A percentile compares a stretch with the other conserved stretches of the same genome.
Evolutionary conservation across 2,329 filamentous ascomycete species (phyloP).

Genomic region (Stromatinia cepivora): DNA sequence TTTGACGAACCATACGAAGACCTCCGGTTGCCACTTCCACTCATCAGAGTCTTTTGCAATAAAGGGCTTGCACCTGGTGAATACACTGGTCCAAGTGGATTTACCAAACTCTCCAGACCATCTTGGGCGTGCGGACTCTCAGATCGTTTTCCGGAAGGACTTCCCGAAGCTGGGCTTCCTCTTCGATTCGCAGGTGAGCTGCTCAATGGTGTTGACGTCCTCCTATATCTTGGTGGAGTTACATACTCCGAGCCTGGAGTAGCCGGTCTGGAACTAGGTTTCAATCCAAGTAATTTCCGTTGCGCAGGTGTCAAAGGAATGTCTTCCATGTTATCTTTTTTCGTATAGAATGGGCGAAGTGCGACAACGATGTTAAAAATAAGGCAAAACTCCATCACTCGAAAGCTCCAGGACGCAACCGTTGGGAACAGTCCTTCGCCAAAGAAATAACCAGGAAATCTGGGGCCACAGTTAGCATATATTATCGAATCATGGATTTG

Average conservation of each 20-base stretch:
- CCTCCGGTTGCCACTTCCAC: slow-evolving; percentile 51
- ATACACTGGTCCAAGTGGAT: slow-evolving; percentile 48
- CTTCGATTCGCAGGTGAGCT: slow-evolving; percentile 61
- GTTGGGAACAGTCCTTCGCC: slow-evolving; percentile 30
- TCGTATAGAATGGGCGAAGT: slow-evolving; percentile 69
- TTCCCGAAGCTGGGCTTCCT: slow-evolving; percentile 50
- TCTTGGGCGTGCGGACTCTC: slow-evolving; percentile 6
- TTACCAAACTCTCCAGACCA: slow-evolving; percentile 16
- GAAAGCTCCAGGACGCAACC: slow-evolving; percentile 43
- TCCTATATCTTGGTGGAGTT: slow-evolving; percentile 83
- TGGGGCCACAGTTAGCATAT: slow-evolving; percentile 28
- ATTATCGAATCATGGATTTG: not conserved
- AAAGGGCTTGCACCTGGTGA: slow-evolving; percentile 57
- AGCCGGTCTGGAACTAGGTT: slow-evolving; percentile 61
- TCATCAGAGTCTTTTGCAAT: slow-evolving; percentile 65
- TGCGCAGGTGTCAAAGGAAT: slow-evolving; percentile 90
- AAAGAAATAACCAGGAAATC: slow-evolving; percentile 37
- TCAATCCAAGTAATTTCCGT: slow-evolving; percentile 78
- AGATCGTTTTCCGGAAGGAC: slow-evolving; percentile 15
- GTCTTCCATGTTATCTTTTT: slow-evolving; percentile 77
- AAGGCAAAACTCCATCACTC: slow-evolving; percentile 56
- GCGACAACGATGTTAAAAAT: slow-evolving; percentile 71
- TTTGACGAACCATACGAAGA: slow-evolving; percentile 63
- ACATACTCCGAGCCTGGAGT: slow-evolving; percentile 72
- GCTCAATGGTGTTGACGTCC: slow-evolving; percentile 62